Evolutionary conservation across 2,329 filamentous ascomycete species (phyloP), one percentile per base, ranked within the genome.

Genomic region (Balansia obtecta): DNA sequence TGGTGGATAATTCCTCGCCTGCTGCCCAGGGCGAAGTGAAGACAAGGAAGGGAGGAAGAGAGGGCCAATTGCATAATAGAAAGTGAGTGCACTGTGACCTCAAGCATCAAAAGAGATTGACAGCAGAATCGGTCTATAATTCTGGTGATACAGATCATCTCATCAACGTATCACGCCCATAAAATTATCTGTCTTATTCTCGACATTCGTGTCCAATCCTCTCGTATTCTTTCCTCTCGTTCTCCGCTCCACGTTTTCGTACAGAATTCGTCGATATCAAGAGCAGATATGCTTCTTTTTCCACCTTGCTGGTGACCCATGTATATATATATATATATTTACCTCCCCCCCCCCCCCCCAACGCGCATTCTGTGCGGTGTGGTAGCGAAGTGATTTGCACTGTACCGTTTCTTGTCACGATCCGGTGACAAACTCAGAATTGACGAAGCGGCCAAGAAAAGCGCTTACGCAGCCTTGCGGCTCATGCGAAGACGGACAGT

Each of bases 1-100:
- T 83, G 77, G 75, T 84, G 80, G 80, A 68, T 82, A 52, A 77
- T 83, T 49, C 80, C 80, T 2, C 74, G 68, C 59, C 56, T 80
- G 16, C 56, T 60, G 43, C 51, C 54, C n/a, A 16, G 7, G 6
- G 13, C n/a, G 34, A 32, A 9, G 6, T 33, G 13, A 39, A 6
- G 8, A 40, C 27, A 6, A 9, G 34, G 15, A 15, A 37, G 13
- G 33, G 9, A 10, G 34, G 15, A 37, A 37, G 10, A 6, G 11
- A 2, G 15, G 11, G 15, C 15, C 4, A 37, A 37, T 13, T 12
- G 15, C 11, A 11, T 4, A 12, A 15, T 12, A 6, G 7, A 4
- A 37, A 15, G 44, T 7, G 13, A 10, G 33, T 34, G 15, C 7
- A 4, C 33, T 15, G 32, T 46, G 16, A 34, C 7, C 15, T 18